Percentiles rank a stretch among this genome's conserved stretches.
These are phyloP conservation scores for Candida vaughaniae DNA, from an alignment of 805 yeast species.

Conservation along the genomic window DNA sequence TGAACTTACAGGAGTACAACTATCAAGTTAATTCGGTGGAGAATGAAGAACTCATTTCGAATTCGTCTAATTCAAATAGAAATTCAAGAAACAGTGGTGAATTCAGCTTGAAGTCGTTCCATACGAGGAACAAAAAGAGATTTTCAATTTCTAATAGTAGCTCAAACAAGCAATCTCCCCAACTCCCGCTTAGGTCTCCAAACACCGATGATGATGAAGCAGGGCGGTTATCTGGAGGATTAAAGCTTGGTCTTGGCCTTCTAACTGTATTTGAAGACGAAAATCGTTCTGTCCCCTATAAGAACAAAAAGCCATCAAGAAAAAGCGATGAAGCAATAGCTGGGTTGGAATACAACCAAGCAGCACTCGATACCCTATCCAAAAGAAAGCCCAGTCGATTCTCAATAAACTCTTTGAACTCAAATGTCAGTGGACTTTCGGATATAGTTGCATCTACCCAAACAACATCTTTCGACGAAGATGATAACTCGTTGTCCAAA, in stretches of 20 bases:
- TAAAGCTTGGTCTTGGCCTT: constrained; percentile 37
- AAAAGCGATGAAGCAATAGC: constrained; percentile 22
- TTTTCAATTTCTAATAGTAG: constrained; percentile 18
- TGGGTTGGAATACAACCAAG: constrained; percentile 31
- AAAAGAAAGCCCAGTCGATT: constrained; percentile 45
- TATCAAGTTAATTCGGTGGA: constrained; percentile 13
- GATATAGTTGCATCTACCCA: constrained; percentile 48
- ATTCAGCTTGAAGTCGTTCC: constrained; percentile 35
- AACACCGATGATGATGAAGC: constrained; percentile 19
- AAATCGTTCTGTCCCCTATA: neutral
- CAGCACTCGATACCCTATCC: constrained; percentile 36
- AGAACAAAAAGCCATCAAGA: constrained; percentile 7
- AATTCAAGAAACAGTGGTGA: constrained; percentile 19
- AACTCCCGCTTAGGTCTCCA: constrained; percentile 1
- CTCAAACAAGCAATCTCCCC: constrained; percentile 1
- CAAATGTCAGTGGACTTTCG: constrained; percentile 46
- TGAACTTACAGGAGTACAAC: constrained; percentile 27
- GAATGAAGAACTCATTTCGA: constrained; percentile 12
- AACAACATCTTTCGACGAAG: constrained; percentile 33
- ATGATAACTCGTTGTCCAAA: constrained; percentile 21
- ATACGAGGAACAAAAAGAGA: constrained; percentile 27
- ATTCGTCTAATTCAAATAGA: constrained; percentile 18
- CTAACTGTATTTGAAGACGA: constrained; percentile 39
- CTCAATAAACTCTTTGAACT: constrained; percentile 51
- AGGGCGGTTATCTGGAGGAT: constrained; percentile 35